Evolutionary conservation across 192 early-diverging fungal species (phyloP).

Genomic region (Coemansia erecta): DNA sequence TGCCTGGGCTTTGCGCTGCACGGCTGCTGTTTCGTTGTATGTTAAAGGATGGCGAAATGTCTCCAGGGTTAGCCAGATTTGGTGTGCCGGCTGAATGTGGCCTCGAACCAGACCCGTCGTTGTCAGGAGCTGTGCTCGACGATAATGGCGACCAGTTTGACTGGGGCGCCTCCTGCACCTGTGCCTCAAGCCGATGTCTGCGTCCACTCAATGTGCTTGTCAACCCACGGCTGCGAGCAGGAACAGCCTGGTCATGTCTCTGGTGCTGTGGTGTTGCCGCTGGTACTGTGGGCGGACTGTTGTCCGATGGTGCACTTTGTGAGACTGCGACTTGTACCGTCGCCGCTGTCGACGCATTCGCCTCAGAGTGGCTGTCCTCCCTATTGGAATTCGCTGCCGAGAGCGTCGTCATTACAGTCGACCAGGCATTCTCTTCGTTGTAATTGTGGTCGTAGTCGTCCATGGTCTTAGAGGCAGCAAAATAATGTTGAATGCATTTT

Average conservation of each 20-base stretch:
- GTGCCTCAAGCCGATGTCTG: constrained; percentile 26
- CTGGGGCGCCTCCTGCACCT: constrained; percentile 11
- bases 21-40: constrained; percentile 7
- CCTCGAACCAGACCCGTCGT: neutral
- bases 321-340: constrained; percentile 4
- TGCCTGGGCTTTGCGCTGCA: neutral
- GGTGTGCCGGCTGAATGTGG: too few species aligned
- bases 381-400: neutral
- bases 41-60: constrained; percentile 9
- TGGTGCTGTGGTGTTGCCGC: neutral
- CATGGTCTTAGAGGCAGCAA: neutral
- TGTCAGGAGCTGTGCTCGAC: constrained; percentile 19
- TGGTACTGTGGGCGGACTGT: neutral
- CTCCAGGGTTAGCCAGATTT: neutral
- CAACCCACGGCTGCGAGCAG: constrained; percentile 37
- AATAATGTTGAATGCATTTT: neutral
- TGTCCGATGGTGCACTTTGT: constrained; percentile 2
- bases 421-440: constrained; percentile 42
- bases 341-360: neutral
- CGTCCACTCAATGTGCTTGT: constrained; percentile 47
- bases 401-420: constrained; percentile 25
- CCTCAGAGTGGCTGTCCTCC: neutral
- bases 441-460: constrained; percentile 1
- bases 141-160: constrained; percentile 5
- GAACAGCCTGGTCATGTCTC: neutral